A percentile compares a stretch with the other conserved stretches of the same genome.
These are phyloP conservation scores for Cyclotella kingstonii DNA, from an alignment of 108 stramenopile genomes.

Conservation along the genomic window DNA sequence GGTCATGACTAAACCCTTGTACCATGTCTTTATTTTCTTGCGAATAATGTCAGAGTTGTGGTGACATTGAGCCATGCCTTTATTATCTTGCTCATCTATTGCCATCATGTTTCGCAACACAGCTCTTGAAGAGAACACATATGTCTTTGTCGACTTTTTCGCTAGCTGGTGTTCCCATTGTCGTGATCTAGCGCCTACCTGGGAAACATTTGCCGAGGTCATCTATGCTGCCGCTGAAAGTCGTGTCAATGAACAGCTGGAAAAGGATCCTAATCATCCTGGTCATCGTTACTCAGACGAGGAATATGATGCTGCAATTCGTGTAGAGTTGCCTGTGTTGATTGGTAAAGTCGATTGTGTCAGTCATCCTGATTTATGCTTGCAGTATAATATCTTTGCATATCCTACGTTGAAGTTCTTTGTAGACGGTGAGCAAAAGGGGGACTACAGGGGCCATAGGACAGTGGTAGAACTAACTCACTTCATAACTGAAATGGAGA, in stretches of 20 bases:
- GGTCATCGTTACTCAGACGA: conserved; percentile 57
- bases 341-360: conserved; percentile 93
- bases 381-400: conserved; percentile 68
- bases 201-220: conserved; percentile 83
- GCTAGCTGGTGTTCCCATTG: conserved; percentile 93
- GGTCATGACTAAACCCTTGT: not conserved
- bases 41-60: too few relatives aligned
- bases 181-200: conserved; percentile 78
- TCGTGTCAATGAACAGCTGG: conserved; percentile 34
- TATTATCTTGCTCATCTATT: not conserved
- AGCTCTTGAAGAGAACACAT: conserved; percentile 45
- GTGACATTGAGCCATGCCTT: not conserved
- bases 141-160: conserved; percentile 68
- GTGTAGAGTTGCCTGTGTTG: conserved; percentile 72
- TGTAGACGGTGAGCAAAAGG: conserved; percentile 57
- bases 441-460: conserved; percentile 81
- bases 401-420: conserved; percentile 93
- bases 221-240: conserved; percentile 63
- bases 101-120: not conserved
- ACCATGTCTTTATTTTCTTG: not conserved
- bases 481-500: conserved; percentile 67
- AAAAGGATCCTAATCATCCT: conserved; percentile 5
- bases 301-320: conserved; percentile 55
- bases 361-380: conserved; percentile 68
- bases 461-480: conserved; percentile 75